Percentiles rank a stretch among this genome's conserved stretches.
Evolutionary conservation across 768 basidiomycete species (phyloP).

Genomic region (Tylopilus sp.): DNA sequence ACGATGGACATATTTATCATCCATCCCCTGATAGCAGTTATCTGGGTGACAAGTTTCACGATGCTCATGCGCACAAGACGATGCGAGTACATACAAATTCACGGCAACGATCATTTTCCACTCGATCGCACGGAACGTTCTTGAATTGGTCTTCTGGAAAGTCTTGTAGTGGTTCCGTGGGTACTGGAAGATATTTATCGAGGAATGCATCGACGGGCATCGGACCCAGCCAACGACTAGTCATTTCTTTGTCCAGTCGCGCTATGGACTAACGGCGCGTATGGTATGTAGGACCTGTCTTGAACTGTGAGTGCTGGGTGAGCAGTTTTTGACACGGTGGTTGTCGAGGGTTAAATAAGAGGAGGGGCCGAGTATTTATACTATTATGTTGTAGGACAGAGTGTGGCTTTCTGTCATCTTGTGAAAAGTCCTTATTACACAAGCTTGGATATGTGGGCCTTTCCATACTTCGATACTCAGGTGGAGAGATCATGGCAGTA

Average conservation of each 20-base stretch:
- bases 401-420: no score
- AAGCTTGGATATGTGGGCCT: no score
- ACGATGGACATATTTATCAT: not conserved
- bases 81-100: not conserved
- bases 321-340: no score
- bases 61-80: not conserved
- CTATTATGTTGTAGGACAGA: no score
- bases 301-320: no score
- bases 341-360: no score
- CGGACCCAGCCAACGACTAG: not conserved
- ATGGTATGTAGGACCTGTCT: no score
- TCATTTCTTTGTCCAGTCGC: slow-evolving; percentile 3
- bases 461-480: no score
- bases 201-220: not conserved
- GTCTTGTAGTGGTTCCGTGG: not conserved
- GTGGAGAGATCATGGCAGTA: no score
- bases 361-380: no score
- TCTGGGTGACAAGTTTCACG: not conserved
- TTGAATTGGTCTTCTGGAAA: not conserved
- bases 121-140: not conserved
- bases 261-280: no score
- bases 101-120: not conserved
- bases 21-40: not conserved
- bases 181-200: not conserved
- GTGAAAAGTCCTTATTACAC: no score